Conservation (phyloP, 129 eudicot genomes). For the Arctium minus region DNA sequence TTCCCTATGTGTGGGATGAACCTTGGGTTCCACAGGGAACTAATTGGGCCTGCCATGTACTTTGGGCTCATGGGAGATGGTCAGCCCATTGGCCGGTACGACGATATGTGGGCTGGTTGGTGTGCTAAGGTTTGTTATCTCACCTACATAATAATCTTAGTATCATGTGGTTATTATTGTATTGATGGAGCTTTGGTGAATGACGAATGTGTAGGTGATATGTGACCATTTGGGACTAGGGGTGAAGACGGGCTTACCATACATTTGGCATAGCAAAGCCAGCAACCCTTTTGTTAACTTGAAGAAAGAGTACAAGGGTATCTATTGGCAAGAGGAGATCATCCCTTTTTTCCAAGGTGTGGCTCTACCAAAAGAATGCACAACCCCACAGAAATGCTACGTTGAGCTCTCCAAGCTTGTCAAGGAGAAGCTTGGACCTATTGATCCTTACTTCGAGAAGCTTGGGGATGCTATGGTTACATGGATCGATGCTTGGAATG, state of each 20-base stretch:
- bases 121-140: conserved; percentile 46
- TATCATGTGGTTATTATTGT: background rate
- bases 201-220: conserved; percentile 39
- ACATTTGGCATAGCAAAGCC: conserved; percentile 65
- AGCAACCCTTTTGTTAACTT: conserved; percentile 66
- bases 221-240: conserved; percentile 72
- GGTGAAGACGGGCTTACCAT: conserved; percentile 66
- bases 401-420: conserved; percentile 63
- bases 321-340: conserved; percentile 71
- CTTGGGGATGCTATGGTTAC: conserved; percentile 72
- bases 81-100: conserved; percentile 75
- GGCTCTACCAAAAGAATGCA: conserved; percentile 52
- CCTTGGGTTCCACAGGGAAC: conserved; percentile 64
- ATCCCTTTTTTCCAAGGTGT: conserved; percentile 65
- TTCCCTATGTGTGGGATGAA: conserved; percentile 87
- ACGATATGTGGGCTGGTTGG: conserved; percentile 86
- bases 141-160: background rate
- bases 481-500: conserved; percentile 72
- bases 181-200: background rate
- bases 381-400: conserved; percentile 64
- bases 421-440: conserved; percentile 52
- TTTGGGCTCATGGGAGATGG: conserved; percentile 85
- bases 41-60: conserved; percentile 78
- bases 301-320: conserved; percentile 63
- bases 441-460: conserved; percentile 62